Conservation (phyloP, 768 basidiomycete species). For the Mycena capillaripes region DNA sequence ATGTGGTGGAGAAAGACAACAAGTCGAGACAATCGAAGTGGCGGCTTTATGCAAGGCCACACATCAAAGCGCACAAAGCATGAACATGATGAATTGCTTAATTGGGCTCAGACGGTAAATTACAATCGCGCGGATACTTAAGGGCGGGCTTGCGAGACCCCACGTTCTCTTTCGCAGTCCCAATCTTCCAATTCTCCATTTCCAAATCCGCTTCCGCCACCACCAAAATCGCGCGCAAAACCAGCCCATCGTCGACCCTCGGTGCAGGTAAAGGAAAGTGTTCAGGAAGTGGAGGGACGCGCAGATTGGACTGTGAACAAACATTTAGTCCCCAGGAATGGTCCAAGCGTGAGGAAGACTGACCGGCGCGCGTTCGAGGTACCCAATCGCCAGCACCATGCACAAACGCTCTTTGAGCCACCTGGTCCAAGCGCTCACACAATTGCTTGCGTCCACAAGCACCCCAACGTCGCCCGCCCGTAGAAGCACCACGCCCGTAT, state of each 20-base stretch:
- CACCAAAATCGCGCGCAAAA: constrained; percentile 69
- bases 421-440: constrained; percentile 55
- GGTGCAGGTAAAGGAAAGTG: constrained; percentile 49
- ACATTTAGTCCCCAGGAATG: constrained; percentile 18
- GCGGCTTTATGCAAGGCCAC: neutral
- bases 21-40: neutral
- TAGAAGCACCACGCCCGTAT: constrained; percentile 61
- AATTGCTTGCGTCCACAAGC: constrained; percentile 70
- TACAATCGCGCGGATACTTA: too few species aligned
- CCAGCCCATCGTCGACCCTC: constrained; percentile 57
- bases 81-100: neutral
- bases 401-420: constrained; percentile 71
- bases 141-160: neutral
- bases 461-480: constrained; percentile 65
- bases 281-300: constrained; percentile 57
- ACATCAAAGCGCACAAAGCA: neutral
- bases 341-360: constrained; percentile 31
- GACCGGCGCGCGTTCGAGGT: constrained; percentile 66
- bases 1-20: neutral
- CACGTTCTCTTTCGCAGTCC: constrained; percentile 39
- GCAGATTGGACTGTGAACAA: constrained; percentile 50
- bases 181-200: constrained; percentile 62
- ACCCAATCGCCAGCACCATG: constrained; percentile 68
- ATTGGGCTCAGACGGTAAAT: too few species aligned
- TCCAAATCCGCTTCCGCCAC: constrained; percentile 58